Conservation (phyloP, 305 asterid genomes). For the Coffea humblotiana region DNA sequence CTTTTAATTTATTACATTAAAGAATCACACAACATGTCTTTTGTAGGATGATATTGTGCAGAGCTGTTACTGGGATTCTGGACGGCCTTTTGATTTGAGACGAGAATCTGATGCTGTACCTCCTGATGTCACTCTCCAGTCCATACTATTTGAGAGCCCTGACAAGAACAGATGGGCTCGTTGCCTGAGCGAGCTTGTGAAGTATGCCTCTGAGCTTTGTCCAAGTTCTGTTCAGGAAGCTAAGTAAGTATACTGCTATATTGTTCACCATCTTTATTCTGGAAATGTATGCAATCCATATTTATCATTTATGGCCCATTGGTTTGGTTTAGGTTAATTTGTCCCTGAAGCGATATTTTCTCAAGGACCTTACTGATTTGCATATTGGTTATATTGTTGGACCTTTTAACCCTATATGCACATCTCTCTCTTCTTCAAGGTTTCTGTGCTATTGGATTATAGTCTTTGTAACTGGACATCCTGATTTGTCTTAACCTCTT, state of each 20-base stretch:
- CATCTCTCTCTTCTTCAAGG: background rate
- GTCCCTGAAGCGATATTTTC: background rate
- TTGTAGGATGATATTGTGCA: conserved; percentile 98
- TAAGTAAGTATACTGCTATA: conserved; percentile 51
- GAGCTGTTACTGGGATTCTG: conserved; percentile 98
- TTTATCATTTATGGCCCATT: background rate
- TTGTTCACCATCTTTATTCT: background rate
- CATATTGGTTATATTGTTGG: background rate
- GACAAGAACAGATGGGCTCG: conserved; percentile 99
- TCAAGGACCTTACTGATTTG: background rate
- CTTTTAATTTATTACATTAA: background rate
- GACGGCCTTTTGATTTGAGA: conserved; percentile 91
- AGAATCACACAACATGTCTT: conserved; percentile 5
- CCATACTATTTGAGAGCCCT: conserved; percentile 93
- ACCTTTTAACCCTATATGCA: conserved; percentile 1
- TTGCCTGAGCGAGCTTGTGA: conserved; percentile 91
- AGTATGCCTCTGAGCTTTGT: conserved; percentile 91
- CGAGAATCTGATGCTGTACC: conserved; percentile 96
- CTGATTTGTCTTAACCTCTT: background rate
- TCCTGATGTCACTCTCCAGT: conserved; percentile 90
- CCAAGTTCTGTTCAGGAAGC: conserved; percentile 96
- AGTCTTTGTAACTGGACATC: background rate
- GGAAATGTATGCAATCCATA: background rate
- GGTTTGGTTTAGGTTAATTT: background rate
- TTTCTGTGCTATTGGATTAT: background rate